These are phyloP conservation scores for Ogataea thermomethanolica DNA, from an alignment of 805 yeast species.

Conservation along the genomic window DNA sequence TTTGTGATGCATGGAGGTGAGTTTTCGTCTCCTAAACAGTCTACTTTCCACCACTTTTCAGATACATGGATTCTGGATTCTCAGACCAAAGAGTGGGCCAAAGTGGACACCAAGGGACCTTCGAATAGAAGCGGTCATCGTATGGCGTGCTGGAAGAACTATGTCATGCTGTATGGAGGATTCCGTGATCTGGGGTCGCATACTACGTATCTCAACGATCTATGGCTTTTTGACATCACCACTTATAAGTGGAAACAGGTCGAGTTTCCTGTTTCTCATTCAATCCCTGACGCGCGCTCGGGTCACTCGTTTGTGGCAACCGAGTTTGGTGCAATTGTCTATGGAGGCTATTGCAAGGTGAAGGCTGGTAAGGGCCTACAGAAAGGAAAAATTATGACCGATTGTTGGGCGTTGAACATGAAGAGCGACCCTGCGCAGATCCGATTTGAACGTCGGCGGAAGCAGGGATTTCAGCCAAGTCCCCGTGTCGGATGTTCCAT, in stretches of 20 bases:
- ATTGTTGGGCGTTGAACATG: conserved; percentile 86
- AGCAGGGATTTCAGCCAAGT: conserved; percentile 86
- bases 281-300: conserved; percentile 85
- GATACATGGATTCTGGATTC: conserved; percentile 94
- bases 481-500: conserved; percentile 94
- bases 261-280: conserved; percentile 77
- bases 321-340: conserved; percentile 77
- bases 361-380: conserved; percentile 85
- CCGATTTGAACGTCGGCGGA: conserved; percentile 86
- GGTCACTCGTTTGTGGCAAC: conserved; percentile 85
- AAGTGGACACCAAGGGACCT: conserved; percentile 77
- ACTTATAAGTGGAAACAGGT: conserved; percentile 89
- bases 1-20: conserved; percentile 92
- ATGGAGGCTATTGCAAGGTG: conserved; percentile 94
- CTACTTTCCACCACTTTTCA: conserved; percentile 92
- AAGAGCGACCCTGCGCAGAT: conserved; percentile 72
- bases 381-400: conserved; percentile 85
- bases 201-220: conserved; percentile 78
- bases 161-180: conserved; percentile 82
- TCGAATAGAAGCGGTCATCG: conserved; percentile 90
- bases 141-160: conserved; percentile 89
- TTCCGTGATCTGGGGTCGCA: conserved; percentile 84
- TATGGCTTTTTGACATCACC: conserved; percentile 91
- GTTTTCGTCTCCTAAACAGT: conserved; percentile 93
- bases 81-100: conserved; percentile 83